Conservation (phyloP, 306 rosid species). For the Adenanthera pavonina region DNA sequence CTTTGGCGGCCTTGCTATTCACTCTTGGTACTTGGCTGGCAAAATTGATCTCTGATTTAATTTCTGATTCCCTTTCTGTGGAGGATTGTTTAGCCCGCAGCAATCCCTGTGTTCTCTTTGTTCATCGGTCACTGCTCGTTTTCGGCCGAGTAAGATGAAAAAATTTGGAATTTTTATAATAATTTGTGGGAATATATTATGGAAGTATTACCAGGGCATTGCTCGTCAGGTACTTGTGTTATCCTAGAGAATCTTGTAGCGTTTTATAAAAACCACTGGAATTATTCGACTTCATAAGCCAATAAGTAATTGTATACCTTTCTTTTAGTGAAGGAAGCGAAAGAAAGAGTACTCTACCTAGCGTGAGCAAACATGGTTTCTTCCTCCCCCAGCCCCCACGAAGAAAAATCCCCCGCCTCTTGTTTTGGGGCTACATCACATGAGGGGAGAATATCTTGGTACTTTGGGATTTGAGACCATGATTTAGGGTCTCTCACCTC, state of each 20-base stretch:
- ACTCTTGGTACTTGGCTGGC: conserved; percentile 97
- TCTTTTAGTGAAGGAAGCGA: conserved; percentile 15
- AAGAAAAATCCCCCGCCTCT: neutral
- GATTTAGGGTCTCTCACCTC: neutral
- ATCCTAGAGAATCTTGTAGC: neutral
- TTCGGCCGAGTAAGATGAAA: conserved; percentile 22
- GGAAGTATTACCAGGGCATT: conserved; percentile 8
- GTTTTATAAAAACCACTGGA: conserved; percentile 30
- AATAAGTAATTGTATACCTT: conserved; percentile 14
- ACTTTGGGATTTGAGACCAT: neutral
- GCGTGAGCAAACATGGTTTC: no score
- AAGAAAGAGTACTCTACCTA: neutral
- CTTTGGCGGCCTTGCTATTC: conserved; percentile 93
- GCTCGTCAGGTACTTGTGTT: neutral
- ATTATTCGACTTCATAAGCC: conserved; percentile 16
- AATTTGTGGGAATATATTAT: conserved; percentile 31
- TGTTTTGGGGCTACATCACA: neutral
- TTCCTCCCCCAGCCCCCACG: neutral
- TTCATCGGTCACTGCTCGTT: conserved; percentile 11
- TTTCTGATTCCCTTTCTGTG: conserved; percentile 31
- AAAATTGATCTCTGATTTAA: conserved; percentile 69
- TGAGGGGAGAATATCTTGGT: neutral
- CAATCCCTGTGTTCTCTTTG: conserved; percentile 20
- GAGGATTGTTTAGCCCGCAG: conserved; percentile 38
- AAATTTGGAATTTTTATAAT: conserved; percentile 15